Evolutionary conservation across 2,329 filamentous ascomycete species (phyloP).

Genomic region (Hypoxylon sp.): DNA sequence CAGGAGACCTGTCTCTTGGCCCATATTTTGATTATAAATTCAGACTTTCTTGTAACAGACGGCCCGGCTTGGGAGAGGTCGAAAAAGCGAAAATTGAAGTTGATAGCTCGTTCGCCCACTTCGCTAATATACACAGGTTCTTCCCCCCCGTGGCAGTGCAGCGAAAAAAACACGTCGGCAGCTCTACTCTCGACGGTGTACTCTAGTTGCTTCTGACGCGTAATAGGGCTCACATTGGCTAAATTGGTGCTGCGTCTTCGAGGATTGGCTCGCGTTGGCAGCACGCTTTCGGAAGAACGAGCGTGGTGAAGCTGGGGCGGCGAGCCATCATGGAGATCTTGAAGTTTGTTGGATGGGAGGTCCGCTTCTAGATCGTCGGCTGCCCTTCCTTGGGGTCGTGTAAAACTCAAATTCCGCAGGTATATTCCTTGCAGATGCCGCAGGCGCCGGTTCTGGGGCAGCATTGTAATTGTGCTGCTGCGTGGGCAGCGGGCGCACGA

Average conservation of each 20-base stretch:
- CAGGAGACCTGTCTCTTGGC: slow-evolving; percentile 70
- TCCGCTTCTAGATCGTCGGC: slow-evolving; percentile 86
- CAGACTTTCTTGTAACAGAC: slow-evolving; percentile 74
- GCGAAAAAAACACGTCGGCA: slow-evolving; percentile 90
- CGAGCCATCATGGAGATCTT: slow-evolving; percentile 62
- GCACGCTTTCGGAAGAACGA: slow-evolving; percentile 68
- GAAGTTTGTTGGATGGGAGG: slow-evolving; percentile 77
- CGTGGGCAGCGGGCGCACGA: slow-evolving; percentile 51
- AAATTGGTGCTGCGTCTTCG: slow-evolving; percentile 66
- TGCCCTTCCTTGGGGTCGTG: slow-evolving; percentile 69
- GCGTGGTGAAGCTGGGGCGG: slow-evolving; percentile 68
- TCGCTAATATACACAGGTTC: slow-evolving; percentile 95
- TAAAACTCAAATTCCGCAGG: slow-evolving; percentile 85
- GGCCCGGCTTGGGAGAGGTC: slow-evolving; percentile 77
- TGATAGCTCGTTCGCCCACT: slow-evolving; percentile 82
- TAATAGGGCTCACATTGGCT: slow-evolving; percentile 62
- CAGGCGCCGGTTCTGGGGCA: slow-evolving; percentile 86
- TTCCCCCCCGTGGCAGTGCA: slow-evolving; percentile 76
- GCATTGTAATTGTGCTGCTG: slow-evolving; percentile 57
- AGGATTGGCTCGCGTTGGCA: slow-evolving; percentile 54
- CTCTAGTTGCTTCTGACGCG: slow-evolving; percentile 82
- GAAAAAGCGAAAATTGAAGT: slow-evolving; percentile 91
- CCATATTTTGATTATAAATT: slow-evolving; percentile 82
- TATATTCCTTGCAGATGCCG: slow-evolving; percentile 90
- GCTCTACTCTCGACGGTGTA: slow-evolving; percentile 78